Evolutionary conservation across 345 rosid species (phyloP), one percentile per base, ranked within the genome.

Genomic region (Citrus cavaleriei): DNA sequence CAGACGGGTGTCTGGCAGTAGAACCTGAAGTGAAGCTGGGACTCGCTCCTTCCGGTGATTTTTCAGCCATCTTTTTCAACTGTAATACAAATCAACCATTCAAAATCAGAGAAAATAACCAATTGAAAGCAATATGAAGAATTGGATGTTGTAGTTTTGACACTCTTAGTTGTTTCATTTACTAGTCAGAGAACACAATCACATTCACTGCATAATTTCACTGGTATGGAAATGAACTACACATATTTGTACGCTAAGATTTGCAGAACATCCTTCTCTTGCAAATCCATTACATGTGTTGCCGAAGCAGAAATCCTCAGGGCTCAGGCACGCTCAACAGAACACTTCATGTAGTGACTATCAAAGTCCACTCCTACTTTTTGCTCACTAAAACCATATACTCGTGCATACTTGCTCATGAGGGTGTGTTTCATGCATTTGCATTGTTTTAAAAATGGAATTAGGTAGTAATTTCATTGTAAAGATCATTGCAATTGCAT

Each of bases 1-100:
- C 60, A n/a, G 85, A 68, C 46, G 42, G 60, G 35, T 75, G 85
- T 80, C 73, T 85, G 70, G 81, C 73, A 71, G 4, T 30, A 30
- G 34, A 32, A 32, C 34, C 34, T 32, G 34, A 32, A 32, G 34
- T 32, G 34, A 32, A 32, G 34, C 34, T 32, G 34, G 34, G 34
- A 32, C 34, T 32, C 34, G 34, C 34, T 32, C 34, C 34, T 32
- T 32, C 34, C 34, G 34, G 34, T 32, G 34, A 32, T 32, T 32
- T 32, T 32, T 32, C 34, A 32, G 34, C 34, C 34, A 32, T 32
- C 34, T 32, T 32, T 32, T 32, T 32, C 34, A 32, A 32, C 98
- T 95, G 87, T 79, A 28, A 28, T 28, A 28, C 30, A 28, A 76
- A 78, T 57, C 63, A 62, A 38, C 28, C 32, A 67, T 60, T 40